A percentile compares a stretch with the other conserved stretches of the same genome.
These are phyloP conservation scores for Pichia sp. DNA, from an alignment of 1,139 yeast genomes.

Conservation along the genomic window DNA sequence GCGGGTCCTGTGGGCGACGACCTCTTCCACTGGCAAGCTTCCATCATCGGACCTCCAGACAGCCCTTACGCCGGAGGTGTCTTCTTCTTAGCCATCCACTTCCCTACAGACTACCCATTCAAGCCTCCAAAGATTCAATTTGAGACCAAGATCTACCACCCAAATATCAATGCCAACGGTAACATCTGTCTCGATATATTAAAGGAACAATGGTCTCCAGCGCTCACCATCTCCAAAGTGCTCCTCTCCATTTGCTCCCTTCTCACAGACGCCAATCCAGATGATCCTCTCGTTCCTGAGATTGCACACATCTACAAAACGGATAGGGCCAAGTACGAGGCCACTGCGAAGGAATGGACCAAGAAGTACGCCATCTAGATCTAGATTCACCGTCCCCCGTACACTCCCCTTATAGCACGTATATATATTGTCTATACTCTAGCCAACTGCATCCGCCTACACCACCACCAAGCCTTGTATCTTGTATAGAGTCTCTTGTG, in stretches of 20 bases:
- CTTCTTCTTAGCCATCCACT: constrained; percentile 45
- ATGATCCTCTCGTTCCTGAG: constrained; percentile 98
- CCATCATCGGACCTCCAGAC: constrained; percentile 55
- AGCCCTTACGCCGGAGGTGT: constrained; percentile 53
- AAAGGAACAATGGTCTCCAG: constrained; percentile 66
- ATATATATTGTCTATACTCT: too few relatives aligned
- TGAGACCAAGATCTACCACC: constrained; percentile 64
- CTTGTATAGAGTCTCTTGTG: too few relatives aligned
- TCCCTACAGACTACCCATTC: constrained; percentile 57
- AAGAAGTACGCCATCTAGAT: constrained; percentile 93
- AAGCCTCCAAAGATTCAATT: constrained; percentile 55
- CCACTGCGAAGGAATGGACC: constrained; percentile 98
- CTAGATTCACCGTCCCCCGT: too few relatives aligned
- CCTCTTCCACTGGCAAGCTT: constrained; percentile 52
- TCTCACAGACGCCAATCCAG: constrained; percentile 94
- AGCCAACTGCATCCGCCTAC: too few relatives aligned
- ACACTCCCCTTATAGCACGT: too few relatives aligned
- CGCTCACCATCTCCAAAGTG: constrained; percentile 55
- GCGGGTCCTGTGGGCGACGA: constrained; percentile 98
- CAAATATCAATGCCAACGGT: constrained; percentile 62
- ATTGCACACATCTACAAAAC: constrained; percentile 96
- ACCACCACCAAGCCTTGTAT: too few relatives aligned
- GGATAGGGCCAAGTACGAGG: constrained; percentile 90
- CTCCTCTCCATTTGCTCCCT: constrained; percentile 51
- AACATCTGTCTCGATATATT: constrained; percentile 49